A percentile compares a stretch with the other conserved stretches of the same genome.
phyloP scores from a whole-genome alignment of 148 eudicot genomes.

The Camellia granthamiana region DNA sequence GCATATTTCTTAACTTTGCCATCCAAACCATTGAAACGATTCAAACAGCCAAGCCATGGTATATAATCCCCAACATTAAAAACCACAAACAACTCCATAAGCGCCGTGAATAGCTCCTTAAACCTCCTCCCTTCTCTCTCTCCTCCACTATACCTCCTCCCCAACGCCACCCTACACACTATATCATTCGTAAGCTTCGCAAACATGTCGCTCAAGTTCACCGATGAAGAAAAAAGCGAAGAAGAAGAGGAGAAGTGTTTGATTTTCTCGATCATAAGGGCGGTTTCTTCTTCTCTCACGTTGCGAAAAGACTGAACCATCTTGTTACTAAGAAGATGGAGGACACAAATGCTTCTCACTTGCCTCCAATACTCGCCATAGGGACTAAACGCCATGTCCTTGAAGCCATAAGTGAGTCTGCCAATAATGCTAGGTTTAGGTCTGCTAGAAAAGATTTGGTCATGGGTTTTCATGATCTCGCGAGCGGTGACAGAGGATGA shows the following conservation, averaged over 20 bases:
- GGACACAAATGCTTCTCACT: conserved; percentile 28
- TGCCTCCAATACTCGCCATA: conserved; percentile 42
- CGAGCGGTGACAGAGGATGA: too few relatives aligned
- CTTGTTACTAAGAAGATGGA: conserved; percentile 9
- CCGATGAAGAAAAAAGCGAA: background rate
- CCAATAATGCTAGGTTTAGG: background rate
- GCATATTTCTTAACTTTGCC: conserved; percentile 20
- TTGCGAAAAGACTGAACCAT: conserved; percentile 7
- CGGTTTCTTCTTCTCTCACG: conserved; percentile 11
- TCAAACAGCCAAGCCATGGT: conserved; percentile 37
- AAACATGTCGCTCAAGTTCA: background rate
- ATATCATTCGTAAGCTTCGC: background rate
- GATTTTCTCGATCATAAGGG: conserved; percentile 11
- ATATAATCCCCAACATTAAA: conserved; percentile 31
- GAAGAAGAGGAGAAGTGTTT: background rate
- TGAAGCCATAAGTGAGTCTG: conserved; percentile 16
- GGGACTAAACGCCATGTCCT: conserved; percentile 23
- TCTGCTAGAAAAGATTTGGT: conserved; percentile 27
- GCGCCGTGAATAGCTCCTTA: background rate
- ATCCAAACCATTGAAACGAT: conserved; percentile 25
- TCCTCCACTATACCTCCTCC: conserved; percentile 26
- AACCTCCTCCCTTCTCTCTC: conserved; percentile 19
- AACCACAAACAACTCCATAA: conserved; percentile 4
- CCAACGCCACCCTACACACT: conserved; percentile 22
- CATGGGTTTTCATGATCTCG: background rate